Conservation (phyloP, 2,329 filamentous ascomycete species). For the Alternaria alternata region DNA sequence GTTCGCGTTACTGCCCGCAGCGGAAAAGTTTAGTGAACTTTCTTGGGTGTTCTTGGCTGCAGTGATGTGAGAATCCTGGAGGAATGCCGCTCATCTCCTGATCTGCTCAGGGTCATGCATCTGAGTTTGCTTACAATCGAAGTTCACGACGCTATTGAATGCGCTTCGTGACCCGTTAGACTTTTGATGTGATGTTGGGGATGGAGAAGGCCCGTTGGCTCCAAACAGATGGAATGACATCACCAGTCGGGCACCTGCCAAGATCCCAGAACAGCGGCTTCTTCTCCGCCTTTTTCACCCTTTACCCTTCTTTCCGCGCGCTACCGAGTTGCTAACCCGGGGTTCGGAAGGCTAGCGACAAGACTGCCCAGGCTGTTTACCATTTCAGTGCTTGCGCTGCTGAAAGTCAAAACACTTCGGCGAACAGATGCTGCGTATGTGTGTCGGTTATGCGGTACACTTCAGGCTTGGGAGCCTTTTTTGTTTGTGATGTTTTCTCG, state of each 20-base stretch:
- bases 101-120: neutral
- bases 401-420: neutral
- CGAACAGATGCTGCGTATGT: neutral
- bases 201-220: neutral
- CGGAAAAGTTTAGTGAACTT: neutral
- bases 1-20: neutral
- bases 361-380: neutral
- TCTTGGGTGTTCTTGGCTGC: neutral
- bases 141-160: neutral
- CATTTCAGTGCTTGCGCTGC: neutral
- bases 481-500: neutral
- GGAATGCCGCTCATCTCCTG: neutral
- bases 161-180: neutral
- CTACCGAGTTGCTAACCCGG: neutral
- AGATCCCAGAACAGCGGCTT: conserved; percentile 7
- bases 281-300: neutral
- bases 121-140: neutral
- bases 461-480: neutral
- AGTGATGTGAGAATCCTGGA: neutral
- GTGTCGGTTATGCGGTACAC: neutral
- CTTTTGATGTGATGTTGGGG: neutral
- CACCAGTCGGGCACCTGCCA: conserved; percentile 8
- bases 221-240: conserved; percentile 3
- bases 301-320: neutral
- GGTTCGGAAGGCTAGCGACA: neutral